phyloP scores from a whole-genome alignment of 2,329 filamentous ascomycete genomes.

The Trichoderma gracile region DNA sequence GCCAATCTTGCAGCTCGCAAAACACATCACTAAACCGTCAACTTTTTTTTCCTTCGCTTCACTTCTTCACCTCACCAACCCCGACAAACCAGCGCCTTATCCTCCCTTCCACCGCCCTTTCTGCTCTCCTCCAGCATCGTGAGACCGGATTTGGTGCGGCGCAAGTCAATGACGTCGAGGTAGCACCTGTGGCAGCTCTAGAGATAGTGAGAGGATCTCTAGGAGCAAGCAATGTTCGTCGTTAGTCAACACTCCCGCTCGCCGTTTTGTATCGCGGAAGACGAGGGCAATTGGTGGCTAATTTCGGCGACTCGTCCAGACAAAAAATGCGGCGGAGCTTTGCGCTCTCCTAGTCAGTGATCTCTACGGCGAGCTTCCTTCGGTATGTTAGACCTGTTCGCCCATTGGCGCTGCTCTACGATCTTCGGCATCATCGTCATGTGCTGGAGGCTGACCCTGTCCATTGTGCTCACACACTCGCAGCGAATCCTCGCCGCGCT shows the following conservation, averaged over 20 bases:
- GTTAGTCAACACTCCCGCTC: slow-evolving; percentile 45
- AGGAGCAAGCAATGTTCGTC: slow-evolving; percentile 62
- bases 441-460: slow-evolving; percentile 33
- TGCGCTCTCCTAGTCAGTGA: slow-evolving; percentile 88
- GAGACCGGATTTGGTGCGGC: slow-evolving; percentile 5
- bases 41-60: slow-evolving; percentile 12
- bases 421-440: slow-evolving; percentile 1
- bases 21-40: slow-evolving; percentile 17
- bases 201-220: slow-evolving; percentile 78
- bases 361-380: slow-evolving; percentile 85
- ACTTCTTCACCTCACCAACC: background rate
- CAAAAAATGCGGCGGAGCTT: slow-evolving; percentile 79
- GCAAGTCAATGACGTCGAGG: slow-evolving; percentile 59
- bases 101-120: background rate
- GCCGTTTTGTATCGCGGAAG: slow-evolving; percentile 22
- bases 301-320: slow-evolving; percentile 45
- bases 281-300: slow-evolving; percentile 9
- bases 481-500: slow-evolving; percentile 85
- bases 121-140: background rate
- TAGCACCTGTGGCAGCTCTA: slow-evolving; percentile 73
- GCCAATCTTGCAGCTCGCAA: slow-evolving; percentile 20
- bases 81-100: background rate
- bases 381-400: slow-evolving; percentile 55
- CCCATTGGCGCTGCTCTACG: background rate
- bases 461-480: slow-evolving; percentile 18